Conservation (phyloP, 1,284 basidiomycete species). For the Cutaneotrichosporon daszewskae region DNA sequence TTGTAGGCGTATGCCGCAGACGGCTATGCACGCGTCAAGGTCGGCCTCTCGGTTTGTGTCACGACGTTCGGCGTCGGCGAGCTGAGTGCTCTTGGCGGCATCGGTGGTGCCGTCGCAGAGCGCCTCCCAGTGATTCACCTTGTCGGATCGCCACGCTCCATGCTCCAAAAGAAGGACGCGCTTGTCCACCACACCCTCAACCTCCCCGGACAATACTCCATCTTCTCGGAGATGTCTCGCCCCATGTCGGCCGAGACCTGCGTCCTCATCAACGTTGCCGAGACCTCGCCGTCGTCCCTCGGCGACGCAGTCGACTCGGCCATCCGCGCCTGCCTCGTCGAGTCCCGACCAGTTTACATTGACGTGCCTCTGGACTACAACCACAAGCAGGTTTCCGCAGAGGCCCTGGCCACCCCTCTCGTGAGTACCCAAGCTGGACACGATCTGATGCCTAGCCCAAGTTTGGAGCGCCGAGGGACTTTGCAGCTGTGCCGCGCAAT, state of each 20-base stretch:
- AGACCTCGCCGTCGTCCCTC: slow-evolving; percentile 50
- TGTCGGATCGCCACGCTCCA: slow-evolving; percentile 80
- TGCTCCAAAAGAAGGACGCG: slow-evolving; percentile 65
- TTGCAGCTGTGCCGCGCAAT: not conserved
- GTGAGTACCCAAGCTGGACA: not conserved
- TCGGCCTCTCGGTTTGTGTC: slow-evolving; percentile 64
- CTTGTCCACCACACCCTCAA: slow-evolving; percentile 48
- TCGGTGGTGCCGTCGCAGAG: slow-evolving; percentile 59
- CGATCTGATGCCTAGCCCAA: slow-evolving; percentile 3
- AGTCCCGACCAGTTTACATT: slow-evolving; percentile 82
- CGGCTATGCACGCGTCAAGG: slow-evolving; percentile 86
- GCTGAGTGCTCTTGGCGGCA: slow-evolving; percentile 55
- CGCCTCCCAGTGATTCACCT: slow-evolving; percentile 88
- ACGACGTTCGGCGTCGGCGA: slow-evolving; percentile 87
- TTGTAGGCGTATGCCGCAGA: slow-evolving; percentile 74
- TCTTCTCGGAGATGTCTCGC: slow-evolving; percentile 61
- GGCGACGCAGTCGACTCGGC: slow-evolving; percentile 70
- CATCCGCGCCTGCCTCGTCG: slow-evolving; percentile 56
- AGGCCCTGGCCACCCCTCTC: slow-evolving; percentile 3
- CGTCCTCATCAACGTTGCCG: slow-evolving; percentile 53
- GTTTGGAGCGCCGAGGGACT: slow-evolving; percentile 5
- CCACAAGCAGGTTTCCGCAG: slow-evolving; percentile 55
- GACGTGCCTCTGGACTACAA: slow-evolving; percentile 81
- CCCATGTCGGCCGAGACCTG: slow-evolving; percentile 70
- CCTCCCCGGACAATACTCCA: slow-evolving; percentile 9